phyloP scores from a whole-genome alignment of 306 rosid genomes.

The Prunus davidiana region DNA sequence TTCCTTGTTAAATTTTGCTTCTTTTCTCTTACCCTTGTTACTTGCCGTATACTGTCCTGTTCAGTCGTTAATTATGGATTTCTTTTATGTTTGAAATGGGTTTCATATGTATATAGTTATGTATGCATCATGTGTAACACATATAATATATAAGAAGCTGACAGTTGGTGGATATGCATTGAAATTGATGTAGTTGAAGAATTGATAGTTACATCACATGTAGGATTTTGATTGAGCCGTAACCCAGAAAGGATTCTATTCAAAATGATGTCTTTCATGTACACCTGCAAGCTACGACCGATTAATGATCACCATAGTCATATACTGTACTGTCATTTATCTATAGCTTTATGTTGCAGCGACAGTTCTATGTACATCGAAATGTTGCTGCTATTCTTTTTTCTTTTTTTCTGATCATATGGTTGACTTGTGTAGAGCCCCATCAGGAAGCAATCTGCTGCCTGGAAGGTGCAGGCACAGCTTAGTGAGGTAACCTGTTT shows the following conservation, averaged over 20 bases:
- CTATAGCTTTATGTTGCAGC: background rate
- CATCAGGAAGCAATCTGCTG: constrained; percentile 40
- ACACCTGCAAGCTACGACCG: background rate
- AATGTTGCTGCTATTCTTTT: background rate
- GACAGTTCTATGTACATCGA: background rate
- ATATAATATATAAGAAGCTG: background rate
- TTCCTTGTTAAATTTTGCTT: background rate
- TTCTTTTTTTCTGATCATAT: constrained; percentile 7
- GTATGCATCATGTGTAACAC: background rate
- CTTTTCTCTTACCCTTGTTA: background rate
- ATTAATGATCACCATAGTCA: background rate
- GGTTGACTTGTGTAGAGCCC: constrained; percentile 44
- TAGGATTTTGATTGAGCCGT: background rate
- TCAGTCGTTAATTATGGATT: background rate
- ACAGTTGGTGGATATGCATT: background rate
- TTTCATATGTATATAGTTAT: background rate
- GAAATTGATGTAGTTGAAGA: background rate
- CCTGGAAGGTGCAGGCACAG: constrained; percentile 46
- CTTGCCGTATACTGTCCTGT: background rate
- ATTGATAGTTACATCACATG: background rate
- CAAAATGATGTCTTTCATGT: background rate
- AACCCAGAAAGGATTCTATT: background rate
- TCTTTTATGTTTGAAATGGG: background rate
- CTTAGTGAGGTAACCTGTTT: constrained; percentile 39
- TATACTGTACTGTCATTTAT: background rate